Percentiles rank a stretch among this genome's conserved stretches.
phyloP scores from a whole-genome alignment of 805 yeast genomes.

The Saccharomycopsis fibuligera region DNA sequence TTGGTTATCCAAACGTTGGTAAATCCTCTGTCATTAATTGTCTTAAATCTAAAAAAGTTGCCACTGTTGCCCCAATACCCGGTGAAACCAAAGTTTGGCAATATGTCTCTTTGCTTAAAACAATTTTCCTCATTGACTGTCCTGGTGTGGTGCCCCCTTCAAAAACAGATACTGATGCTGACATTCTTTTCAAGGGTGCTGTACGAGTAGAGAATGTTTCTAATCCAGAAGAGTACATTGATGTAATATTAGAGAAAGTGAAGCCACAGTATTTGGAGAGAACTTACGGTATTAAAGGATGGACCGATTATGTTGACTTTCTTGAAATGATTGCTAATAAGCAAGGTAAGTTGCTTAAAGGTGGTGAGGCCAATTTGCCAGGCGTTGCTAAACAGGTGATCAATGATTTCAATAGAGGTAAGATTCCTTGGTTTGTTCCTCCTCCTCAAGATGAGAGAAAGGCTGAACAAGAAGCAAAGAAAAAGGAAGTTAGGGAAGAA shows the following conservation, averaged over 20 bases:
- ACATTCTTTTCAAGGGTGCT: slow-evolving; percentile 91
- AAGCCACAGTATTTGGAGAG: slow-evolving; percentile 87
- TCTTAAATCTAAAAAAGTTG: slow-evolving; percentile 88
- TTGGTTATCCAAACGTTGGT: slow-evolving; percentile 98
- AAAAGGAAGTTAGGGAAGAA: slow-evolving; percentile 28
- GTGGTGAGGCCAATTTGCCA: slow-evolving; percentile 96
- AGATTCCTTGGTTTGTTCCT: slow-evolving; percentile 95
- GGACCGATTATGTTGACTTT: slow-evolving; percentile 75
- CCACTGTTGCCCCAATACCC: slow-evolving; percentile 96
- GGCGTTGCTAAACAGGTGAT: slow-evolving; percentile 87
- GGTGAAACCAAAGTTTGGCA: slow-evolving; percentile 99
- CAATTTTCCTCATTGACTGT: slow-evolving; percentile 92
- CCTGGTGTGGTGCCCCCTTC: slow-evolving; percentile 99
- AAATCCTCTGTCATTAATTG: slow-evolving; percentile 95
- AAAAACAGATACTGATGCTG: slow-evolving; percentile 80
- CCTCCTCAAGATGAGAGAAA: slow-evolving; percentile 66
- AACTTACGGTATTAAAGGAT: slow-evolving; percentile 90
- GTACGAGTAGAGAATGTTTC: slow-evolving; percentile 98
- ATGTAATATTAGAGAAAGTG: slow-evolving; percentile 78
- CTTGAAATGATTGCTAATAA: slow-evolving; percentile 88
- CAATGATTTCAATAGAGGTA: slow-evolving; percentile 94
- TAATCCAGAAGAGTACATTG: slow-evolving; percentile 90
- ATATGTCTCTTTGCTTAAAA: slow-evolving; percentile 93
- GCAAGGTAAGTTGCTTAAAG: slow-evolving; percentile 86
- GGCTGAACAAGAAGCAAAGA: slow-evolving; percentile 53